A percentile compares a stretch with the other conserved stretches of the same genome.
Conservation (phyloP, 1,284 basidiomycete species). For the Sporisorium iseilematis-ciliati region DNA sequence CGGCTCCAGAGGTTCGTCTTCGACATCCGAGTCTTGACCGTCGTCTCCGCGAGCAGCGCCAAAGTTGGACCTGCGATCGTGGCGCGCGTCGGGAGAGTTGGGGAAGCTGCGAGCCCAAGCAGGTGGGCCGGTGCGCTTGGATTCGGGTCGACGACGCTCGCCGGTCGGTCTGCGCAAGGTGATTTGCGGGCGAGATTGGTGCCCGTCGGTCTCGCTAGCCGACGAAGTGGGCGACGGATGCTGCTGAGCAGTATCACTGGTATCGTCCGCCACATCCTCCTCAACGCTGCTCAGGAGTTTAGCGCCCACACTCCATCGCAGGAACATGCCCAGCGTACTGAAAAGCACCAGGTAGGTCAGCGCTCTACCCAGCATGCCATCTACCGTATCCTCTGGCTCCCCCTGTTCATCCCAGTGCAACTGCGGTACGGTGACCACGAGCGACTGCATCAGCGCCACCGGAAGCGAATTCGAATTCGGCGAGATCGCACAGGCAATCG, state of each 20-base stretch:
- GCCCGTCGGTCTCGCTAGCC: constrained; percentile 10
- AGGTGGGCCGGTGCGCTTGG: constrained; percentile 34
- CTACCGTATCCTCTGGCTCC: constrained; percentile 78
- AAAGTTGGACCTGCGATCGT: constrained; percentile 6
- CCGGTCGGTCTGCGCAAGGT: constrained; percentile 52
- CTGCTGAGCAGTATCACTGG: not conserved
- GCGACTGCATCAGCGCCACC: constrained; percentile 89
- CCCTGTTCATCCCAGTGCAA: constrained; percentile 80
- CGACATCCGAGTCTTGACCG: constrained; percentile 45
- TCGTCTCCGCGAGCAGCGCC: constrained; percentile 24
- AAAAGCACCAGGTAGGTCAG: constrained; percentile 92
- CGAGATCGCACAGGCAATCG: constrained; percentile 68
- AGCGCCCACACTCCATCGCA: constrained; percentile 71
- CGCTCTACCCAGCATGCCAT: constrained; percentile 90
- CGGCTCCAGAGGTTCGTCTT: constrained; percentile 52
- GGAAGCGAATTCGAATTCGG: constrained; percentile 90
- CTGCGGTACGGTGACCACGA: constrained; percentile 84
- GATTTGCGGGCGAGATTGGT: constrained; percentile 27
- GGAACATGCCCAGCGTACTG: constrained; percentile 87
- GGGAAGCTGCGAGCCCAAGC: constrained; percentile 59
- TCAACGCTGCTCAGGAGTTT: constrained; percentile 70
- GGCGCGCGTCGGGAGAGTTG: constrained; percentile 55
- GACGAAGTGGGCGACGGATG: constrained; percentile 5
- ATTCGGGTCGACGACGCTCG: constrained; percentile 28
- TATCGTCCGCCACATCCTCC: constrained; percentile 52